Percentiles rank a stretch among this genome's conserved stretches.
phyloP scores from a whole-genome alignment of 768 basidiomycete species.

The Boletus subparvulus region DNA sequence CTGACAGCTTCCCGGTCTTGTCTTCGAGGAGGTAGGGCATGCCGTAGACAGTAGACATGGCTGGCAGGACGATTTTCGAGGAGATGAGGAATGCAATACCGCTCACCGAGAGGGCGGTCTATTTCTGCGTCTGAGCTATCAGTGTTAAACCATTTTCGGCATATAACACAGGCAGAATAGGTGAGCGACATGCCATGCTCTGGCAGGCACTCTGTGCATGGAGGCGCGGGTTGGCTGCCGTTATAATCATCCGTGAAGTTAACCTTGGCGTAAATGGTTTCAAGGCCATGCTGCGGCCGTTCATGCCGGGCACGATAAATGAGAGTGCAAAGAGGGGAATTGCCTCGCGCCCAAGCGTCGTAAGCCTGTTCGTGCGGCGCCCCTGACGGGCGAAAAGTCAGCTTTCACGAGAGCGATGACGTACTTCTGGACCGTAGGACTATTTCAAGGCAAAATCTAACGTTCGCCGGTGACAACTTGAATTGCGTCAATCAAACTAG shows the following conservation, averaged over 20 bases:
- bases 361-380: slow-evolving; percentile 10
- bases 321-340: slow-evolving; percentile 20
- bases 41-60: slow-evolving; percentile 44
- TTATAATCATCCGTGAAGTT: slow-evolving; percentile 12
- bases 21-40: slow-evolving; percentile 67
- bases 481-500: slow-evolving; percentile 8
- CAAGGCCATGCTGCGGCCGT: slow-evolving; percentile 20
- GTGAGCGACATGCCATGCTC: slow-evolving; percentile 15
- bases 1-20: slow-evolving; percentile 50
- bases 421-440: slow-evolving; percentile 20
- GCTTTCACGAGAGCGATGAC: slow-evolving; percentile 26
- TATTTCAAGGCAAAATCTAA: slow-evolving; percentile 29
- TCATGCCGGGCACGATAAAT: slow-evolving; percentile 11
- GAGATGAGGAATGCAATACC: slow-evolving; percentile 1
- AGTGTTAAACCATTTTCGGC: slow-evolving; percentile 25
- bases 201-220: slow-evolving; percentile 19
- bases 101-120: slow-evolving; percentile 6
- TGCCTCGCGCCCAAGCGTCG: slow-evolving; percentile 16
- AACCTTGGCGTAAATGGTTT: slow-evolving; percentile 15
- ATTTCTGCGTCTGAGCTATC: slow-evolving; percentile 22
- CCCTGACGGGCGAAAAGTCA: slow-evolving; percentile 8
- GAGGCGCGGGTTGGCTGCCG: slow-evolving; percentile 21
- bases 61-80: not conserved
- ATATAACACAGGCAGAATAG: slow-evolving; percentile 14
- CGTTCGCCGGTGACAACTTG: slow-evolving; percentile 8